These are phyloP conservation scores for Prunus salicina DNA, from an alignment of 306 rosid species.

Conservation along the genomic window DNA sequence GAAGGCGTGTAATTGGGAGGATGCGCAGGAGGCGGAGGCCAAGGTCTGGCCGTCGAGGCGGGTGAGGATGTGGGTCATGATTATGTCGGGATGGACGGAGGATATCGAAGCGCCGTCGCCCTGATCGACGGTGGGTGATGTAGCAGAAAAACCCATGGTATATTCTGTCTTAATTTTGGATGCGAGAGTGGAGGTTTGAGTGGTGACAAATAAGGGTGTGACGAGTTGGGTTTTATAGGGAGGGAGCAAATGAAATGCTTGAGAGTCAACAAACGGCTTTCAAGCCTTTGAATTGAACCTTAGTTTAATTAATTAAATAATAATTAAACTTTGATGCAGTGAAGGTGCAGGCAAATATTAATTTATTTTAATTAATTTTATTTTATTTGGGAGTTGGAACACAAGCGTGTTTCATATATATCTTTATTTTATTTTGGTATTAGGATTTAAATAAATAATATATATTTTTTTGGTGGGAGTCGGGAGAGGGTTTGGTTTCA, in stretches of 20 bases:
- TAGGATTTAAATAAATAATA: not conserved
- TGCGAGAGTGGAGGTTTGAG: not conserved
- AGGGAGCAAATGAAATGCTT: not conserved
- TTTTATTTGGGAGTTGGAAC: not conserved
- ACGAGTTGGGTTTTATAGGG: not conserved
- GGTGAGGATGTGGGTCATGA: slow-evolving; percentile 62
- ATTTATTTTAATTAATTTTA: too few relatives aligned
- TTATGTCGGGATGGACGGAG: slow-evolving; percentile 55
- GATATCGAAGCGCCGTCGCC: slow-evolving; percentile 28
- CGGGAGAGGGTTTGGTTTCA: slow-evolving; percentile 6
- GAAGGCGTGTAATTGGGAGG: slow-evolving; percentile 48
- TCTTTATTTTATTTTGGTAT: not conserved
- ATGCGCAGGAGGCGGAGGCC: slow-evolving; percentile 47
- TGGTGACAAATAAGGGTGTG: not conserved
- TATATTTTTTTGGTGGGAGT: not conserved
- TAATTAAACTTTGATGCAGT: not conserved
- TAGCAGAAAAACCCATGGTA: slow-evolving; percentile 21
- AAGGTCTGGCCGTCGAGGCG: slow-evolving; percentile 74
- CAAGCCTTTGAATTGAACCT: not conserved
- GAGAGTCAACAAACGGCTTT: slow-evolving; percentile 8
- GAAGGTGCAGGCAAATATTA: slow-evolving; percentile 17
- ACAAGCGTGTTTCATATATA: slow-evolving; percentile 18
- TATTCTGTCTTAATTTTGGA: not conserved
- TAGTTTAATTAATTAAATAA: not conserved
- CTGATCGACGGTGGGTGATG: not conserved